Percentiles rank a stretch among this genome's conserved stretches.
Conservation (phyloP, 2,329 filamentous ascomycete species). For the Raffaelea ambrosiae region DNA sequence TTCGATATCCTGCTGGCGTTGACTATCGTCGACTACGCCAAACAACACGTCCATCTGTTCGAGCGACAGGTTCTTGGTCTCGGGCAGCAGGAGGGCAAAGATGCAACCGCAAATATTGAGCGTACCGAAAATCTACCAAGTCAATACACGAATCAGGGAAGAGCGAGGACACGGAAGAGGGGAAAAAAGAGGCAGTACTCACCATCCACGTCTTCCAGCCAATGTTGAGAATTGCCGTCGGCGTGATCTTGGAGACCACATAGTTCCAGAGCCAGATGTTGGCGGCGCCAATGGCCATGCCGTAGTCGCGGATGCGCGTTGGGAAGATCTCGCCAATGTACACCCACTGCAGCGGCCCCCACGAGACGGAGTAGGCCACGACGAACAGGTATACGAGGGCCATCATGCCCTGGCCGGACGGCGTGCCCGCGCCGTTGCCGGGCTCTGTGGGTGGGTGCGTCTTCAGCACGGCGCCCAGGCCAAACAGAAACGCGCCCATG, state of each 20-base stretch:
- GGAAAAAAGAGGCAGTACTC: conserved; percentile 39
- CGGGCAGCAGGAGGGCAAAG: conserved; percentile 1
- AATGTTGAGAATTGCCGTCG: conserved; percentile 21
- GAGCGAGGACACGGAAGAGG: neutral
- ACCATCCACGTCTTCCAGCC: conserved; percentile 15
- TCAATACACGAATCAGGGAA: neutral
- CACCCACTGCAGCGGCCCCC: conserved; percentile 9
- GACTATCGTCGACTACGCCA: neutral
- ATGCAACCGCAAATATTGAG: neutral
- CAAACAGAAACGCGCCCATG: conserved; percentile 21
- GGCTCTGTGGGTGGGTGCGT: neutral
- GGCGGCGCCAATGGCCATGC: conserved; percentile 40
- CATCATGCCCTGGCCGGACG: conserved; percentile 1
- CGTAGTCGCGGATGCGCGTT: conserved; percentile 22
- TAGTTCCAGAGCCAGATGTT: conserved; percentile 52
- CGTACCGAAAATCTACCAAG: neutral
- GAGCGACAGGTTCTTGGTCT: conserved; percentile 1
- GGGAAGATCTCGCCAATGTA: conserved; percentile 13
- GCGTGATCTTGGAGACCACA: conserved; percentile 45
- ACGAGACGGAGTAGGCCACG: conserved; percentile 12
- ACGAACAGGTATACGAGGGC: conserved; percentile 18
- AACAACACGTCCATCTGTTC: conserved; percentile 2
- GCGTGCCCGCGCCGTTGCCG: neutral
- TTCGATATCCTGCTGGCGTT: neutral
- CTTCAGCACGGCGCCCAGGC: conserved; percentile 13